phyloP scores from a whole-genome alignment of 2,329 filamentous ascomycete genomes.

The Penicillium olsonii region DNA sequence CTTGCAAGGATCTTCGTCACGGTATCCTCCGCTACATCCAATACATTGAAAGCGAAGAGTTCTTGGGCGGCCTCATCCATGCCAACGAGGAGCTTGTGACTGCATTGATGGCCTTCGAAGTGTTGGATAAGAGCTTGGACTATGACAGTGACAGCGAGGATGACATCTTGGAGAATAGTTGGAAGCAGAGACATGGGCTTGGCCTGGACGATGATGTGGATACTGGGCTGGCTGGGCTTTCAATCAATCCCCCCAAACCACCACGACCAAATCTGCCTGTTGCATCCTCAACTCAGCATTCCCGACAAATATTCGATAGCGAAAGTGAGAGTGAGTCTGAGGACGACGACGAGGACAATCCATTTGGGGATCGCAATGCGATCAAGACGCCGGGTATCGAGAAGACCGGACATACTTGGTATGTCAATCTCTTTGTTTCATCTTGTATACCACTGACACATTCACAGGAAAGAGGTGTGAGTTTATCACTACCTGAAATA shows the following conservation, averaged over 20 bases:
- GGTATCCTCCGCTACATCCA: conserved; percentile 92
- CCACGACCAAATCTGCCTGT: conserved; percentile 54
- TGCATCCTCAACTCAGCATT: conserved; percentile 22
- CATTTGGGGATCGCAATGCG: conserved; percentile 81
- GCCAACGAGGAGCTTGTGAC: conserved; percentile 96
- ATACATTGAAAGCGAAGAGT: conserved; percentile 85
- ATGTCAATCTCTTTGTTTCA: conserved; percentile 13
- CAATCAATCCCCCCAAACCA: conserved; percentile 39
- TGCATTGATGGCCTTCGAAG: conserved; percentile 90
- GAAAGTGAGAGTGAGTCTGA: conserved; percentile 57
- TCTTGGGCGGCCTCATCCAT: conserved; percentile 84
- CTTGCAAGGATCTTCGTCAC: conserved; percentile 79
- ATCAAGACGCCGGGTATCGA: conserved; percentile 38
- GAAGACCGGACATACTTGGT: conserved; percentile 38
- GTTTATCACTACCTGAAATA: background rate
- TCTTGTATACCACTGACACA: conserved; percentile 14
- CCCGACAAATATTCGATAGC: conserved; percentile 48
- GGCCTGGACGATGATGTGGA: conserved; percentile 28
- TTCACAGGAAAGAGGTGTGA: conserved; percentile 32
- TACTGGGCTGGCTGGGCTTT: conserved; percentile 37
- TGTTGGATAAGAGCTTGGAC: conserved; percentile 69
- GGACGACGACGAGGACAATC: conserved; percentile 78
- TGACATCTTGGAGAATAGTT: conserved; percentile 44
- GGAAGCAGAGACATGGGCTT: conserved; percentile 25
- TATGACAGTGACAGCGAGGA: conserved; percentile 68